Percentiles rank a stretch among this genome's conserved stretches.
Evolutionary conservation across 2,329 filamentous ascomycete species (phyloP).

Genomic region (Cyclaneusma minus): DNA sequence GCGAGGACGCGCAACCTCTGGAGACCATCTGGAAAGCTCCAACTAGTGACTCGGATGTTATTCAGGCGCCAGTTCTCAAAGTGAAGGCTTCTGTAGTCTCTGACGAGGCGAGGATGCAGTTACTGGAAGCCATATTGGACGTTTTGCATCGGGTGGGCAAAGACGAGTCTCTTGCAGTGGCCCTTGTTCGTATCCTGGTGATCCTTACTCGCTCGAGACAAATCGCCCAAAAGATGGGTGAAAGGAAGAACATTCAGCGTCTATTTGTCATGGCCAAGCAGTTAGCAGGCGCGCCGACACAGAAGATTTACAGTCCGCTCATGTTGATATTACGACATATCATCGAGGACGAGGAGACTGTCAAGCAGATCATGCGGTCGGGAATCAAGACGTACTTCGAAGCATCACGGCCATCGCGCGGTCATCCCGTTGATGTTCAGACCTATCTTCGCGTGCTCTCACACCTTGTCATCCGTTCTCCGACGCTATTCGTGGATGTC

Average conservation of each 20-base stretch:
- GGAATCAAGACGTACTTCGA: constrained; percentile 75
- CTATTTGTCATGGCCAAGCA: constrained; percentile 95
- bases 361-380: constrained; percentile 81
- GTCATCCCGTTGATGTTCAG: constrained; percentile 50
- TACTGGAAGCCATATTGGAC: constrained; percentile 68
- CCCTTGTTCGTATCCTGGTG: constrained; percentile 68
- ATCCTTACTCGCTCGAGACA: constrained; percentile 70
- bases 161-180: constrained; percentile 70
- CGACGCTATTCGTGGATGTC: constrained; percentile 74
- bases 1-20: constrained; percentile 70
- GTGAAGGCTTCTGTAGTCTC: constrained; percentile 46
- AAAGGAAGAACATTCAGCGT: constrained; percentile 78
- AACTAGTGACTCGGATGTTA: constrained; percentile 29
- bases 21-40: constrained; percentile 56
- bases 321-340: constrained; percentile 84
- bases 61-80: constrained; percentile 39
- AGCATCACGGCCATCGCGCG: constrained; percentile 26
- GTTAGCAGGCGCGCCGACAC: constrained; percentile 62
- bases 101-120: constrained; percentile 46
- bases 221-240: constrained; percentile 61
- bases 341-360: constrained; percentile 80
- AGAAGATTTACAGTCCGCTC: constrained; percentile 46
- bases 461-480: constrained; percentile 65
- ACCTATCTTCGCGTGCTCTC: constrained; percentile 64
- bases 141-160: constrained; percentile 78